These are phyloP conservation scores for Chondrostereum purpureum DNA, from an alignment of 1,284 basidiomycete genomes.

Conservation along the genomic window DNA sequence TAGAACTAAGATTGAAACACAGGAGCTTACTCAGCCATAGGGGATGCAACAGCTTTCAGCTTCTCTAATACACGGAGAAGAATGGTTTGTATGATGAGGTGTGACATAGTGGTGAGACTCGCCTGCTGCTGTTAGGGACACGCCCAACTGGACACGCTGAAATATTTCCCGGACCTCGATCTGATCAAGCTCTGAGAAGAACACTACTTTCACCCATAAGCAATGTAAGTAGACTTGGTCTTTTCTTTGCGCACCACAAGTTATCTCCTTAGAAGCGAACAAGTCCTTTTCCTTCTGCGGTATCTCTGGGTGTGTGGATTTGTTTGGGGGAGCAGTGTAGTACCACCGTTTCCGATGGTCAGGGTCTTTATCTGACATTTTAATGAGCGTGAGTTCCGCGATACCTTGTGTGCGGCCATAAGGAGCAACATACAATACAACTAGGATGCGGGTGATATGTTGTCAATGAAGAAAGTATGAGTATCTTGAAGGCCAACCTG, in stretches of 20 bases:
- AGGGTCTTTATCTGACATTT: constrained; percentile 38
- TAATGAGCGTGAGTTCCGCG: no score
- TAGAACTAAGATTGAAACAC: background rate
- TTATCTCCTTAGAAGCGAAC: constrained; percentile 51
- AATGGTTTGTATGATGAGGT: constrained; percentile 1
- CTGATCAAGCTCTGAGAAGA: constrained; percentile 30
- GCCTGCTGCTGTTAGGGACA: constrained; percentile 64
- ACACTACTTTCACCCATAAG: background rate
- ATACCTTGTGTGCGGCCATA: no score
- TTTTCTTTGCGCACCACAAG: constrained; percentile 45
- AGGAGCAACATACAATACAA: no score
- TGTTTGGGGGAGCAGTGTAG: constrained; percentile 40
- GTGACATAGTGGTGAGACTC: constrained; percentile 10
- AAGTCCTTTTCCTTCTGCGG: constrained; percentile 40
- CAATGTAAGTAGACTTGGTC: background rate
- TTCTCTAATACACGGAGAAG: constrained; percentile 40
- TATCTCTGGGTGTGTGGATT: constrained; percentile 35
- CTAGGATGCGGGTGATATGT: no score
- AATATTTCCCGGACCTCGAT: constrained; percentile 62
- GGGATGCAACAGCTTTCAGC: constrained; percentile 62
- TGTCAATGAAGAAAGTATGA: constrained; percentile 6
- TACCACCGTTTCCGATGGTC: constrained; percentile 52
- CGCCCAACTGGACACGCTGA: constrained; percentile 70
- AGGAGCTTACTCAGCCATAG: constrained; percentile 42
- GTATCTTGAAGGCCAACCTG: constrained; percentile 47